Percentiles rank a stretch among this genome's conserved stretches.
phyloP scores from a whole-genome alignment of 768 basidiomycete genomes.

The Trametes maxima region DNA sequence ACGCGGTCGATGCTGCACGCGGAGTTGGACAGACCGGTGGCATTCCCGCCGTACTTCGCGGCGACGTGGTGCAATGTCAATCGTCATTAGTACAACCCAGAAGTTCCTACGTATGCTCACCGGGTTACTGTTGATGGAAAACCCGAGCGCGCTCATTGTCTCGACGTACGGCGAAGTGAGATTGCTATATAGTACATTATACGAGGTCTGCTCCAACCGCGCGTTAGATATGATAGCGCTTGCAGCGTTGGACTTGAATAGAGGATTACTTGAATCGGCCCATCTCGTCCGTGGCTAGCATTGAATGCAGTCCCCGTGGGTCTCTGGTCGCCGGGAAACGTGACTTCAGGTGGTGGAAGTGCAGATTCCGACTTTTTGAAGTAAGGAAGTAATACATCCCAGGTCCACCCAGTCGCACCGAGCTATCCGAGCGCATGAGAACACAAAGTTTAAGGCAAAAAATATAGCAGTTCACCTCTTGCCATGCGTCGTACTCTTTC shows the following conservation, averaged over 20 bases:
- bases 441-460: neutral
- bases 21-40: slow-evolving; percentile 6
- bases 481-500: slow-evolving; percentile 47
- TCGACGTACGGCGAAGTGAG: slow-evolving; percentile 1
- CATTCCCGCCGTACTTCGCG: slow-evolving; percentile 1
- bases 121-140: slow-evolving; percentile 41
- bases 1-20: neutral
- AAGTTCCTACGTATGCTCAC: slow-evolving; percentile 28
- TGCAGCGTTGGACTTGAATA: neutral
- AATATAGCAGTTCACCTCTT: slow-evolving; percentile 17
- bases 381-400: slow-evolving; percentile 44
- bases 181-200: slow-evolving; percentile 8
- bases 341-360: slow-evolving; percentile 41
- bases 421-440: slow-evolving; percentile 1
- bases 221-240: too few relatives aligned
- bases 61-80: too few relatives aligned
- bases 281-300: slow-evolving; percentile 48
- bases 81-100: neutral
- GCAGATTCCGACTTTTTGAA: slow-evolving; percentile 55
- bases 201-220: neutral
- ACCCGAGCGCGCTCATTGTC: slow-evolving; percentile 43
- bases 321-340: slow-evolving; percentile 32
- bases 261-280: slow-evolving; percentile 43
- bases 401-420: slow-evolving; percentile 40
- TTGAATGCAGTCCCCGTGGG: slow-evolving; percentile 46